phyloP scores from a whole-genome alignment of 768 basidiomycete species.

The Multifurca ochricompacta region DNA sequence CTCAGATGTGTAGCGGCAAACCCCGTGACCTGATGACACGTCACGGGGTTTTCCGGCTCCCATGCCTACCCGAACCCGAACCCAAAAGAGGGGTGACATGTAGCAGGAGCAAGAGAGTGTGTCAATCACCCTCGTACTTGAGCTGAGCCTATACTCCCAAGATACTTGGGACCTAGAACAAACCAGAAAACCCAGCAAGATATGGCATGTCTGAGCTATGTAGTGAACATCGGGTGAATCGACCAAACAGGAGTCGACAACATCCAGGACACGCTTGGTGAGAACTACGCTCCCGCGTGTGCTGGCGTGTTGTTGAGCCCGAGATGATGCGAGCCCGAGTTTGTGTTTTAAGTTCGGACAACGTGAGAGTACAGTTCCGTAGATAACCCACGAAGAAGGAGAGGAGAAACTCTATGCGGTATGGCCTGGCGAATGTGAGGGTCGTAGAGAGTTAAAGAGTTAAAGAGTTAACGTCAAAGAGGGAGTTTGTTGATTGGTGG shows the following conservation, averaged over 20 bases:
- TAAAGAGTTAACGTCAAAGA: too few relatives aligned
- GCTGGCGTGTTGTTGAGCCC: not conserved
- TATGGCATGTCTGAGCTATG: not conserved
- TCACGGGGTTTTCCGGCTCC: not conserved
- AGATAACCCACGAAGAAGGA: not conserved
- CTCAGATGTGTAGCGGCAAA: too few relatives aligned
- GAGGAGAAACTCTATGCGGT: not conserved
- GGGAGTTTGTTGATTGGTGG: too few relatives aligned
- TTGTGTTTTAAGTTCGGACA: not conserved
- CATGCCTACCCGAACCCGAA: too few relatives aligned
- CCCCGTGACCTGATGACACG: too few relatives aligned
- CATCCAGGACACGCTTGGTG: constrained; percentile 31
- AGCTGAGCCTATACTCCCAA: too few relatives aligned
- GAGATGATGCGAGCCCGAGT: not conserved
- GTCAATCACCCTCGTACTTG: constrained; percentile 31
- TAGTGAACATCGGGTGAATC: not conserved
- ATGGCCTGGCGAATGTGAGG: not conserved
- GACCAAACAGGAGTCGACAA: not conserved
- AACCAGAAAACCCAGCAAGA: not conserved
- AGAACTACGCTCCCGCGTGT: constrained; percentile 40
- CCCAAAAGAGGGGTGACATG: too few relatives aligned
- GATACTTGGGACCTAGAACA: too few relatives aligned
- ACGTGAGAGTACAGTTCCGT: not conserved
- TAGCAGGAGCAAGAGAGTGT: too few relatives aligned
- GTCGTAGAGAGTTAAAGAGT: not conserved